Evolutionary conservation across 352 stramenopile species (phyloP), one percentile per base, ranked within the genome.

Genomic region (Phytopythium sindhum): DNA sequence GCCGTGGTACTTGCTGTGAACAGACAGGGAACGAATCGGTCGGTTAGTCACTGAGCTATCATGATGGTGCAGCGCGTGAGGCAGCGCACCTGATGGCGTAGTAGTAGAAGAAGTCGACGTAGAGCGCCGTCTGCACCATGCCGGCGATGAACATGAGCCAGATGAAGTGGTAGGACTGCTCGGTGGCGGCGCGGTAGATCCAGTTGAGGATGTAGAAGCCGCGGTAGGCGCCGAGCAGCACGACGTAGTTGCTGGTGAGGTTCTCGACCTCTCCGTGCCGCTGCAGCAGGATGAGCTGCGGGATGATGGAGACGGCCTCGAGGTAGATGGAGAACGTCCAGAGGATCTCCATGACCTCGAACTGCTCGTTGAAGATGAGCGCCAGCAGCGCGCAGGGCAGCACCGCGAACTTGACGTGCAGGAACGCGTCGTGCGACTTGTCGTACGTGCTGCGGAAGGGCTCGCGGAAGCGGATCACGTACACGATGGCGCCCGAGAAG

Each of bases 31-130:
- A n/a, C n/a, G n/a, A 57, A 51, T 10, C 57, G n/a, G 62, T 4
- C 10, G 6, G 47, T 29, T 31, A 29, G 19, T 14, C 21, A n/a
- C 21, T 31, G 5, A 17, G 23, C 11, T 35, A 24, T 26, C 26
- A 23, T 33, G 11, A 26, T 26, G 9, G 12, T 54, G n/a, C 23
- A 54, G 11, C 41, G 37, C 17, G 17, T 11, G 11, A 17, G 9
- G 17, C 5, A 14, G 57, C 70, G 60, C 65, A 96, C 87, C 87
- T 96, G 60, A 96, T 91, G 55, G 97, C 79, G 74, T 99, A 99
- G 85, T 99, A 99, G 88, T 99, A 99, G 84, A 99, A 99, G 66
- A 99, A 99, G 79, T 99, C 98, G 28, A 97, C 95, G 84, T 99
- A 99, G 39, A 99, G 86, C 51, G 94, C 82, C 2, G 98, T 99